Evolutionary conservation across 768 basidiomycete genomes (phyloP), one percentile per base, ranked within the genome.

Genomic region (Podaxis sp.): DNA sequence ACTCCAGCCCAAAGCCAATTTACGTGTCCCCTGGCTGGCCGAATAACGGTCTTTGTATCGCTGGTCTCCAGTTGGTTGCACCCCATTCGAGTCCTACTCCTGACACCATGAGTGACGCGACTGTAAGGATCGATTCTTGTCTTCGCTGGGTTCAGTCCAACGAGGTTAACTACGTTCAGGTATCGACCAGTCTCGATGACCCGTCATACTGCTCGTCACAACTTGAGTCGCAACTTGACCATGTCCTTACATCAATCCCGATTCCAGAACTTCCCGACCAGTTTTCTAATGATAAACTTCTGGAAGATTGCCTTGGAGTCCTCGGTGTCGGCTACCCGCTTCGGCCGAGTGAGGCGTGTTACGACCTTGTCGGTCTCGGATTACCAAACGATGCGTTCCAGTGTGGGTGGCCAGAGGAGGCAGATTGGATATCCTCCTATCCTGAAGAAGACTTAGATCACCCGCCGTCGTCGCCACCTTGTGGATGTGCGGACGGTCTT

Each of bases 271-370:
- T 11, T 42, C 49, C 36, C 26, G 33, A 44, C 17, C 51, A 2
- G 2, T 11, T 30, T 4, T 54, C 59, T 28, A 19, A 52, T 3
- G 36, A 53, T 12, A 39, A 42, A 4, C 38, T 61, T 22, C 40
- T 52, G 13, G 59, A 54, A n/a, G 52, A 61, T 33, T 54, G 53
- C 9, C 39, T 61, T 28, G 52, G 52, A 9, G 59, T 61, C 5
- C 39, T 53, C 26, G 30, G 48, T 19, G 40, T 54, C 6, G 59
- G 59, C 11, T 53, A 61, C 11, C 59, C 59, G 24, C 52, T 61
- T 19, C 51, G 52, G 8, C 59, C 59, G 5, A 61, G 59, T 36
- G 24, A 42, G 28, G 59, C 52, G 12, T 17, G 52, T 53, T 36
- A 33, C 28, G 30, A 53, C 26, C 59, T 54, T n/a, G 39, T 42